Conservation (phyloP, 163 green algal genomes). For the Coccomyxa subellipsoidea region DNA sequence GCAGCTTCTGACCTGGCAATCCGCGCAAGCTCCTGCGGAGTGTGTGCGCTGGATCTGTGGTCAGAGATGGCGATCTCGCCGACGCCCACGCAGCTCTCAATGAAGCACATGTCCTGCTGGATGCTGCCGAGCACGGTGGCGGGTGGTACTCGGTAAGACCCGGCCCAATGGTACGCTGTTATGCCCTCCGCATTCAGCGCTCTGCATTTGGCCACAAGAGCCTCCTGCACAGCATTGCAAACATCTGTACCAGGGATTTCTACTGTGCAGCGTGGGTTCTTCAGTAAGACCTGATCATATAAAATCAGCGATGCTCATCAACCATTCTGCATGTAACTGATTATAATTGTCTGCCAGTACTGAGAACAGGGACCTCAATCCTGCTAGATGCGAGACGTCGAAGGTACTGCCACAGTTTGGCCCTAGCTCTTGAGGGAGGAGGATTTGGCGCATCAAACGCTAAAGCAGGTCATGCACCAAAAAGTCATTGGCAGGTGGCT, state of each 20-base stretch:
- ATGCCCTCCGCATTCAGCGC: conserved; percentile 37
- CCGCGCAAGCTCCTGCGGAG: conserved; percentile 24
- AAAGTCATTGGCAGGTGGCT: not conserved
- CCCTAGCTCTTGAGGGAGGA: no score
- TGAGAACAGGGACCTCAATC: no score
- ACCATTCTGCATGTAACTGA: no score
- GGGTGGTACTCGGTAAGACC: conserved; percentile 32
- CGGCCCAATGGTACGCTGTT: conserved; percentile 37
- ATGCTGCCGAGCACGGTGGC: conserved; percentile 33
- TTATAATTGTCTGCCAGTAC: no score
- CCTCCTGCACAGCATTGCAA: conserved; percentile 22
- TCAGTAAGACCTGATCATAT: no score
- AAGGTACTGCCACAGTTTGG: no score
- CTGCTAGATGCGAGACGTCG: no score
- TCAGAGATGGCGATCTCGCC: conserved; percentile 50
- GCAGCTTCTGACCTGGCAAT: conserved; percentile 39
- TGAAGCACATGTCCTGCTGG: conserved; percentile 23
- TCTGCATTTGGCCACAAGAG: conserved; percentile 36
- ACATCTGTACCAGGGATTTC: not conserved
- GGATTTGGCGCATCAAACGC: no score
- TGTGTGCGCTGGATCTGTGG: conserved; percentile 35
- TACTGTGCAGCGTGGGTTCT: no score
- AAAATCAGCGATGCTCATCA: no score
- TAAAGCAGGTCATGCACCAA: not conserved
- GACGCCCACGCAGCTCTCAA: conserved; percentile 39